Conservation (phyloP, 2,329 filamentous ascomycete genomes). For the Diaporthe sp. region DNA sequence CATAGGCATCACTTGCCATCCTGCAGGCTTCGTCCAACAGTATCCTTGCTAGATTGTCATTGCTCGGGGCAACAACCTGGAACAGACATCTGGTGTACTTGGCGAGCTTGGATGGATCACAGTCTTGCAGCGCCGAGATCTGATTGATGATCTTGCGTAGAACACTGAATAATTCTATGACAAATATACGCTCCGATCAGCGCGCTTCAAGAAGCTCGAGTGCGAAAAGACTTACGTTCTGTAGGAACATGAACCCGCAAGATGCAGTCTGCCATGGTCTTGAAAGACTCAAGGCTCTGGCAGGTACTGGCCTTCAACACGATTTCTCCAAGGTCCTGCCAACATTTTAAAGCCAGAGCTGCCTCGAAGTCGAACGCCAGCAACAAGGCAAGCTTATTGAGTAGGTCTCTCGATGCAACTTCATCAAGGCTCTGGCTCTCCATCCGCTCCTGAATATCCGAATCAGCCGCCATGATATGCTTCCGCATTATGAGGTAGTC, state of each 20-base stretch:
- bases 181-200: background rate
- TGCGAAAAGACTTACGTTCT: slow-evolving; percentile 57
- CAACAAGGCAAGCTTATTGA: slow-evolving; percentile 74
- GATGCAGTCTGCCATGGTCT: slow-evolving; percentile 77
- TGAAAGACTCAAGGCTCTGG: slow-evolving; percentile 63
- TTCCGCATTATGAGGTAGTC: slow-evolving; percentile 73
- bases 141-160: slow-evolving; percentile 79
- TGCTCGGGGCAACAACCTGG: slow-evolving; percentile 72
- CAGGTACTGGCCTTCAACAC: slow-evolving; percentile 66
- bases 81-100: slow-evolving; percentile 87
- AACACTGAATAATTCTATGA: slow-evolving; percentile 63
- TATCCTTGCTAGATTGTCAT: slow-evolving; percentile 68
- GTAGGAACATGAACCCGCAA: slow-evolving; percentile 67
- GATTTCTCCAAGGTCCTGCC: slow-evolving; percentile 74
- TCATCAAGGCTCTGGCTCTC: slow-evolving; percentile 57
- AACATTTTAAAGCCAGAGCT: slow-evolving; percentile 74
- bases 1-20: slow-evolving; percentile 64
- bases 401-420: slow-evolving; percentile 65
- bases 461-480: slow-evolving; percentile 73
- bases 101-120: slow-evolving; percentile 73
- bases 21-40: slow-evolving; percentile 74
- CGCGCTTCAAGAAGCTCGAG: background rate
- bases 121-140: slow-evolving; percentile 70
- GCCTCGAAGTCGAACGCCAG: slow-evolving; percentile 86
- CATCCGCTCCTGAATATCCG: slow-evolving; percentile 55